These are phyloP conservation scores for Plasmodium adleri DNA, from an alignment of 169 alveolate species.

Conservation along the genomic window DNA sequence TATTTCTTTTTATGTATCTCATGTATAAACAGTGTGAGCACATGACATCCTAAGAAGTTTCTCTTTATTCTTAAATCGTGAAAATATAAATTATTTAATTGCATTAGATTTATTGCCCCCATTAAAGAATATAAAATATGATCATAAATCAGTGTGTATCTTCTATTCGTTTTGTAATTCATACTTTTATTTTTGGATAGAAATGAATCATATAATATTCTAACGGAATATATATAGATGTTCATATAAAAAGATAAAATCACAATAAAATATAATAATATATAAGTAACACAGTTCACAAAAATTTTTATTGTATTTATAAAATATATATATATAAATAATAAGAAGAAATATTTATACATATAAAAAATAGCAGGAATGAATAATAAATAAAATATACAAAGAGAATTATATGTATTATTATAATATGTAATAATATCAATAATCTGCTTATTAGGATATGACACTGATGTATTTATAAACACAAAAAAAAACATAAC, in stretches of 20 bases:
- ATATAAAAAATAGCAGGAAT: neutral
- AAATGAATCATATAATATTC: neutral
- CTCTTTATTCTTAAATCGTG: too few relatives aligned
- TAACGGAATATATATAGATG: conserved; percentile 26
- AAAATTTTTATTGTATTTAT: neutral
- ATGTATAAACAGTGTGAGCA: too few relatives aligned
- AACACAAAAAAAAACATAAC: conserved; percentile 8
- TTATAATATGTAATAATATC: neutral
- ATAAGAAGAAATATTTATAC: neutral
- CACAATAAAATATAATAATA: too few relatives aligned
- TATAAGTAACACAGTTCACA: conserved; percentile 13
- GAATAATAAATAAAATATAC: neutral
- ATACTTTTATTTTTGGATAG: too few relatives aligned
- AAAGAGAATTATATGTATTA: conserved; percentile 5
- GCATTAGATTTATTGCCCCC: too few relatives aligned
- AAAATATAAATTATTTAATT: too few relatives aligned
- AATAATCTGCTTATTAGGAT: neutral
- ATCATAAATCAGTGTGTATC: too few relatives aligned
- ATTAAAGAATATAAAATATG: too few relatives aligned
- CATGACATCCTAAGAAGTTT: too few relatives aligned
- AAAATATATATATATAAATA: neutral
- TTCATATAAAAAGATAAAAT: conserved; percentile 10
- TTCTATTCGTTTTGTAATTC: too few relatives aligned
- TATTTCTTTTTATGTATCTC: too few relatives aligned
- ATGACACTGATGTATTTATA: neutral